Base-by-base conservation (phyloP, 495 filamentous ascomycete genomes). In the Opeltia flavorubescens region DNA sequence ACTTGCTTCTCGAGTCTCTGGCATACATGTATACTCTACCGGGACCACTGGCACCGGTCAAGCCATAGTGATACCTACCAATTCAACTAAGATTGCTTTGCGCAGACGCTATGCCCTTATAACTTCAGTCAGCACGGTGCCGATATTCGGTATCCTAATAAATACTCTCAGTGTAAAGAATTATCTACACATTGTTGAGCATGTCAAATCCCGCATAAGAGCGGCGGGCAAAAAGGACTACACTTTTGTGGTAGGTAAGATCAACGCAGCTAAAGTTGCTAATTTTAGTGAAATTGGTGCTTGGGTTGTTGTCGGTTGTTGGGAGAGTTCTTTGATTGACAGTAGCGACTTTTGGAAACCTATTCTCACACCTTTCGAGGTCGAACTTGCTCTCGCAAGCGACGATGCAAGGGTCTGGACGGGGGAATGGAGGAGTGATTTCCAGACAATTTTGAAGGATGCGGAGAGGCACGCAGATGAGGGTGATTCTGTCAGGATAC, bases 281-380 rank as follows among this genome's bases (percentile, higher is more conserved):
- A 98, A 98, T 62, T 98, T 98, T 62, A 75, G 80, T 44, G 91
- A 98, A 63, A 74, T 98, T 9, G 89, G 84, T 17, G 93, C 84
- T 12, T 98, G 91, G 91, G 88, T 96, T 0, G 89, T 95, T 1
- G 83, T 98, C 34, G 93, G 93, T 8, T 98, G 91, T 64, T 96
- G 93, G 91, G 91, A 98, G 63, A 94, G 89, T 57, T 82, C 81
- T 48, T 66, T 96, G 38, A 76, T 96, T 11, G 85, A 84, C 53
- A 83, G 83, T 50, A 81, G 82, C 52, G 86, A 85, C 9, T 88
- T 91, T 55, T 95, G 75, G 66, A 80, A 74, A 58, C 86, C 86
- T 1, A 75, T 96, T 3, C 75, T 98, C 28, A 98, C 93, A 9
- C 89, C 91, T 2, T 96, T 87, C 58, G 91, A 96, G 71, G 65